phyloP scores from a whole-genome alignment of 257 asterid genomes.

The Ilex aquifolium region DNA sequence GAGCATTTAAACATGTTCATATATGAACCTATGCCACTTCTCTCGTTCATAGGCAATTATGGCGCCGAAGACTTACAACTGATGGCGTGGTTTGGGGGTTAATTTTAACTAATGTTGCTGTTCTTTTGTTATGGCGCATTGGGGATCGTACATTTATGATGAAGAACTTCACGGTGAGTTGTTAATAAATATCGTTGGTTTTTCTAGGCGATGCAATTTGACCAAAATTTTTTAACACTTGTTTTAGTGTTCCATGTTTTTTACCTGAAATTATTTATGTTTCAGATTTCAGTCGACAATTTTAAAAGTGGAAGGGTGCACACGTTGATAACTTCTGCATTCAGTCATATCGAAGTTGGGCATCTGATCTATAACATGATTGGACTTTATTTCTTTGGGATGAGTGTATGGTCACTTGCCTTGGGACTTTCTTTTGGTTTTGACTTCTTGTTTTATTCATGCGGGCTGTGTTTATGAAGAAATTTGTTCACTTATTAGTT shows the following conservation, averaged over 20 bases:
- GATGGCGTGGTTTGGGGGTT: conserved; percentile 68
- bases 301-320: conserved; percentile 73
- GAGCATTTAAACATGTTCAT: no score
- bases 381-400: conserved; percentile 83
- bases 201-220: background rate
- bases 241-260: background rate
- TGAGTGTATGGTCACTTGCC: conserved; percentile 51
- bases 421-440: conserved; percentile 5
- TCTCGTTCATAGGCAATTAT: conserved; percentile 34
- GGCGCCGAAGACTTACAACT: conserved; percentile 46
- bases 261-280: conserved; percentile 9
- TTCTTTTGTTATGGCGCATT: conserved; percentile 63
- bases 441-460: background rate
- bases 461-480: background rate
- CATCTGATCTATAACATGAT: conserved; percentile 72
- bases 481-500: conserved; percentile 4
- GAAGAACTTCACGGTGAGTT: conserved; percentile 68
- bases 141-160: conserved; percentile 55
- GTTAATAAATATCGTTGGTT: conserved; percentile 4
- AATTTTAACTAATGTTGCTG: conserved; percentile 62
- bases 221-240: background rate
- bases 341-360: conserved; percentile 58
- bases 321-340: conserved; percentile 77
- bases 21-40: conserved; percentile 8
- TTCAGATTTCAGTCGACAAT: conserved; percentile 77